These are phyloP conservation scores for Hygrocybe coccinea DNA, from an alignment of 768 basidiomycete species.

Conservation along the genomic window DNA sequence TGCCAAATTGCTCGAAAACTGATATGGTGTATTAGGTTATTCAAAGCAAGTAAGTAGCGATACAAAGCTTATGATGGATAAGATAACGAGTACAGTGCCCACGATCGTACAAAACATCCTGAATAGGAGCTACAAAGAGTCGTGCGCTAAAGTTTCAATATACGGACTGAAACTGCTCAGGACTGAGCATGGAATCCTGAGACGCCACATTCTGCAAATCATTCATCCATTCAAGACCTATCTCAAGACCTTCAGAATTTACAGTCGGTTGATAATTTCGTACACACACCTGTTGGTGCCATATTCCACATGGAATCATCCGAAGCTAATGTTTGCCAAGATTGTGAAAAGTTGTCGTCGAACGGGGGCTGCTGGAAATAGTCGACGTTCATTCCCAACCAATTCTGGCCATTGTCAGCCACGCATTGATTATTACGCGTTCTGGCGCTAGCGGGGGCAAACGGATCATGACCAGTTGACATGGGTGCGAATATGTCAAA, in stretches of 20 bases:
- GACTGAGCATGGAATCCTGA: background rate
- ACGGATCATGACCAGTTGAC: slow-evolving; percentile 39
- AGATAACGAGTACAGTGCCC: too few relatives aligned
- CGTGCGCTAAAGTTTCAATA: background rate
- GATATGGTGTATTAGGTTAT: too few relatives aligned
- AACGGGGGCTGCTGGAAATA: slow-evolving; percentile 55
- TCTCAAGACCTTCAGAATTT: background rate
- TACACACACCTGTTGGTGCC: slow-evolving; percentile 13
- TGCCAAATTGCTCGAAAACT: too few relatives aligned
- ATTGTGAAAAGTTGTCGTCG: slow-evolving; percentile 56
- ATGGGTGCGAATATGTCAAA: slow-evolving; percentile 47
- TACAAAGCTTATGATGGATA: too few relatives aligned
- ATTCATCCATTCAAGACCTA: background rate
- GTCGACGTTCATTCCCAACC: slow-evolving; percentile 28
- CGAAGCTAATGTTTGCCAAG: slow-evolving; percentile 51
- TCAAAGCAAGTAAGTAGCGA: too few relatives aligned
- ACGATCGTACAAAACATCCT: too few relatives aligned
- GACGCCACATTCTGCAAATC: background rate
- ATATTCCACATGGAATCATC: slow-evolving; percentile 47
- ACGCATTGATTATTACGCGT: slow-evolving; percentile 10
- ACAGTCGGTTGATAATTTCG: background rate
- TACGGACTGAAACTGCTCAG: background rate
- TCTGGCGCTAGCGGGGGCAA: slow-evolving; percentile 19
- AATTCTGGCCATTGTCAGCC: slow-evolving; percentile 14
- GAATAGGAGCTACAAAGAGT: too few relatives aligned